Conservation (phyloP, 176 grass and related monocot species). For the Microstegium vimineum region DNA sequence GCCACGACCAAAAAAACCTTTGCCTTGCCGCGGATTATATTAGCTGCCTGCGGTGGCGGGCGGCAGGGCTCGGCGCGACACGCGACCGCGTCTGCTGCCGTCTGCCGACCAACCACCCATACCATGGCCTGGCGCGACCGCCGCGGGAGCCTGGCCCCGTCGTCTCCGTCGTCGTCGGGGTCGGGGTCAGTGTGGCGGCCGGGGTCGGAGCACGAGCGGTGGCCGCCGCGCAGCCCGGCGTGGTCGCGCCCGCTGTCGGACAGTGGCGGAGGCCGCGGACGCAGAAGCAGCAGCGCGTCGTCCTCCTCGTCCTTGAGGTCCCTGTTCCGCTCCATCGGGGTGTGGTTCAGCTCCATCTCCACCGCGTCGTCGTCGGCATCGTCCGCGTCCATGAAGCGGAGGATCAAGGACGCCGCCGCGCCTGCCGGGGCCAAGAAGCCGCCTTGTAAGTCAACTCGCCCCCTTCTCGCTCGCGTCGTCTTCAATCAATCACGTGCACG, state of each 20-base stretch:
- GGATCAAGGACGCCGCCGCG: background rate
- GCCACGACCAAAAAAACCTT: background rate
- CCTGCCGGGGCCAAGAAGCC: slow-evolving; percentile 28
- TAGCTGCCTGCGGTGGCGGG: background rate
- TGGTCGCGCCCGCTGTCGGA: slow-evolving; percentile 45
- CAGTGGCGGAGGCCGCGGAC: background rate
- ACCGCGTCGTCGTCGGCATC: background rate
- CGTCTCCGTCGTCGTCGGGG: slow-evolving; percentile 14
- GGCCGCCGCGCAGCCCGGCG: slow-evolving; percentile 12
- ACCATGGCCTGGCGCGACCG: slow-evolving; percentile 32
- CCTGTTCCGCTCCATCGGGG: slow-evolving; percentile 41
- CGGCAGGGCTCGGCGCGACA: background rate
- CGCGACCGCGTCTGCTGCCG: background rate
- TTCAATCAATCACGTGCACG: background rate
- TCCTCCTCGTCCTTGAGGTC: background rate
- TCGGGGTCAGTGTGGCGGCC: background rate
- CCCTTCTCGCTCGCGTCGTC: background rate
- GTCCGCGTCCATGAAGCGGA: background rate
- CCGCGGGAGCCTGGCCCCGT: slow-evolving; percentile 9
- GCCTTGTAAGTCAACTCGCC: slow-evolving; percentile 25
- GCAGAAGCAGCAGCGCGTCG: background rate
- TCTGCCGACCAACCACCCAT: background rate
- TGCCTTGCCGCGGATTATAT: background rate
- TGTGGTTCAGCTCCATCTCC: slow-evolving; percentile 50
- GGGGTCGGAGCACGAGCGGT: background rate